Evolutionary conservation across 306 rosid species (phyloP).

Genomic region (Prunus persica): Prunus_persica_NCBIv2 NC_034010.1:24318001-24318500

Average conservation of each 20-base stretch:
- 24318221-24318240: conserved; percentile 95
- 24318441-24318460: neutral
- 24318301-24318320: neutral
- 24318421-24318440: neutral
- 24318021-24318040: neutral
- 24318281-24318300: neutral
- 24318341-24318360: neutral
- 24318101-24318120: neutral
- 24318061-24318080: neutral
- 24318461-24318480: neutral
- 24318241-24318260: conserved; percentile 81
- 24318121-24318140: neutral
- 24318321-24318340: neutral
- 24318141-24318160: neutral
- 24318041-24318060: neutral
- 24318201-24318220: conserved; percentile 70
- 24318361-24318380: neutral
- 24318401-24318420: neutral
- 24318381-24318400: neutral
- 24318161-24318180: conserved; percentile 13
- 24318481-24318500: neutral
- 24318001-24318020: neutral
- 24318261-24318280: conserved; percentile 53
- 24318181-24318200: conserved; percentile 6
- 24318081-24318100: neutral